phyloP scores from a whole-genome alignment of 2,329 filamentous ascomycete species.

The Colletotrichum godetiae region DNA sequence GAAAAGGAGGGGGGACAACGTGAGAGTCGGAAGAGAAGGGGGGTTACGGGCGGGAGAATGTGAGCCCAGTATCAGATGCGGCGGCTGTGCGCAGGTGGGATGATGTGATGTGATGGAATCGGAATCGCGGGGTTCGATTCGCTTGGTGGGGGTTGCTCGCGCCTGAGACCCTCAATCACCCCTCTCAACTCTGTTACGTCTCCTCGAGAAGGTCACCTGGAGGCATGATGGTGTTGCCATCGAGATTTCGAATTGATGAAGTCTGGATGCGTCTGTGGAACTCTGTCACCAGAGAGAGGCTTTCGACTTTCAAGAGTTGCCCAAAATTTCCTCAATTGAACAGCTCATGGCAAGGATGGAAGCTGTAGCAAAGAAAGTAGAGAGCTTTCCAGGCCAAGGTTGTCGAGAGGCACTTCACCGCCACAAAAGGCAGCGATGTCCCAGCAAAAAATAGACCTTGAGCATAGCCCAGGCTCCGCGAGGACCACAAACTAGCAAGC shows the following conservation, averaged over 20 bases:
- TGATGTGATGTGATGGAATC: slow-evolving; percentile 26
- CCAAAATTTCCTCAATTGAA: background rate
- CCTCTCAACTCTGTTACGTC: background rate
- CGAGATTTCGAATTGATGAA: slow-evolving; percentile 3
- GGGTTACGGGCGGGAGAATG: background rate
- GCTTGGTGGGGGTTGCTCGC: background rate
- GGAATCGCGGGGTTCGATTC: slow-evolving; percentile 31
- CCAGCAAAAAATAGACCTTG: slow-evolving; percentile 1
- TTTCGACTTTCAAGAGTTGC: background rate
- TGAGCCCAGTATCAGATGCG: slow-evolving; percentile 23
- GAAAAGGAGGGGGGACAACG: background rate
- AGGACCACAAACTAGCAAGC: background rate
- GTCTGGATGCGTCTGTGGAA: background rate
- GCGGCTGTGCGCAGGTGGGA: slow-evolving; percentile 18
- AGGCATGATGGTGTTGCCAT: slow-evolving; percentile 5
- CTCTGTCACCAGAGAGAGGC: background rate
- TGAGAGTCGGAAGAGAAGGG: background rate
- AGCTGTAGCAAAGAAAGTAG: slow-evolving; percentile 20
- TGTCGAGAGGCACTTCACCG: slow-evolving; percentile 26
- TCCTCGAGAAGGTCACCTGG: background rate
- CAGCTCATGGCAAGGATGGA: slow-evolving; percentile 16
- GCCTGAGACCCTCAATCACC: slow-evolving; percentile 5
- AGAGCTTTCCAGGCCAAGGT: slow-evolving; percentile 11
- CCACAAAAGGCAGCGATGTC: slow-evolving; percentile 22
- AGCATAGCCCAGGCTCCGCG: background rate